Evolutionary conservation across 192 early-diverging fungal species (phyloP), one percentile per base, ranked within the genome.

Genomic region (Backusella psychrophila): DNA sequence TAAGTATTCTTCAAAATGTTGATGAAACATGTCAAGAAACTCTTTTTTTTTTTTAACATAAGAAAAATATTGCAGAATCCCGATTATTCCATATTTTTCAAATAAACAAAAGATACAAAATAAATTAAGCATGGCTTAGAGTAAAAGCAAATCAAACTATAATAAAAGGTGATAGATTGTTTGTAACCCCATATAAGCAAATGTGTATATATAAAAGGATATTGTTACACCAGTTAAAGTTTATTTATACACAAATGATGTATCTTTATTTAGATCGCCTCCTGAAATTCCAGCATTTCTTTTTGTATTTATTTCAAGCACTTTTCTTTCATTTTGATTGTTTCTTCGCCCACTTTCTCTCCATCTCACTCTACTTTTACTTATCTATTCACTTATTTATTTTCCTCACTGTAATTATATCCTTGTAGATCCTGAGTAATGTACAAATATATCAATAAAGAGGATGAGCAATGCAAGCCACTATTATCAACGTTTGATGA

Each of bases 1-100:
- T 21, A 49, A n/a, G 46, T 63, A 63, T 1, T 9, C 26, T 63
- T 29, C 26, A 29, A 21, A 71, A 41, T 42, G 29, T 71, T 42
- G 29, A 70, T 71, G 70, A 44, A 71, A 39, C 70, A 39, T 29
- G 70, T 49, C 35, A 71, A 71, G 70, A 39, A 49, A 11, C 21
- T 63, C 26, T 63, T 63, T 29, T 8, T 63, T 29, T 63, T 26
- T 33, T 33, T 33, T 1, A 31, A 31, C 31, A 26, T 12, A 59
- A n/a, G 23, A 59, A n/a, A 46, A 71, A 71, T 23, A 23, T 71
- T 71, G 14, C n/a, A 39, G 19, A 31, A 46, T 21, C 26, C 21
- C 6, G 42, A 46, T 49, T 12, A 29, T 33, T 41, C 42, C 67
- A 23, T 38, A n/a, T n/a, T 23, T 38, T 38, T 41, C 8, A 39